Conservation (phyloP, 2,329 filamentous ascomycete genomes). For the Colletotrichum sp. region DNA sequence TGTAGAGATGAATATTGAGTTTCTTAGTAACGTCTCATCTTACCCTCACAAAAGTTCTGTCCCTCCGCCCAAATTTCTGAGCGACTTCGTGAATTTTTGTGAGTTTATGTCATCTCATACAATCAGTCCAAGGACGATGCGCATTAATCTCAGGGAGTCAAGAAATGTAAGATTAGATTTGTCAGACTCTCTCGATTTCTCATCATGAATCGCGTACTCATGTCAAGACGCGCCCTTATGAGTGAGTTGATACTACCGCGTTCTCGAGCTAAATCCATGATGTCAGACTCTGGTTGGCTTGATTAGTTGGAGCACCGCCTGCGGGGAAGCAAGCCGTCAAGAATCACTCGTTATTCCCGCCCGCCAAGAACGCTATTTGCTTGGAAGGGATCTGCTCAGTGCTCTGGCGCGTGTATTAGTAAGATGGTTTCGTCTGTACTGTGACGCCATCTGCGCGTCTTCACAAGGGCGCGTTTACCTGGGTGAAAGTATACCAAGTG, state of each 20-base stretch:
- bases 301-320: not conserved
- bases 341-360: not conserved
- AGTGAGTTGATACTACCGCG: not conserved
- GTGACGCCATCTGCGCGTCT: slow-evolving; percentile 10
- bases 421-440: not conserved
- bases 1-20: not conserved
- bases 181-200: not conserved
- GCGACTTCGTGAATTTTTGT: not conserved
- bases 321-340: not conserved
- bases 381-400: not conserved
- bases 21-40: not conserved
- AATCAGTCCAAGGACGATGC: not conserved
- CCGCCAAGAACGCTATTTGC: not conserved
- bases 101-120: not conserved
- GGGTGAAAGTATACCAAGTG: not conserved
- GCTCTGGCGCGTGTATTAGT: not conserved
- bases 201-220: not conserved
- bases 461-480: not conserved
- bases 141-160: not conserved
- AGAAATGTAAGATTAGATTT: not conserved
- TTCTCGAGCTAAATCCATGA: not conserved
- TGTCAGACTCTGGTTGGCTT: not conserved
- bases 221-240: not conserved
- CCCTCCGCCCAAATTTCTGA: not conserved
- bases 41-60: not conserved